phyloP scores from a whole-genome alignment of 2,329 filamentous ascomycete genomes.

The Ophiostoma sp. region DNA sequence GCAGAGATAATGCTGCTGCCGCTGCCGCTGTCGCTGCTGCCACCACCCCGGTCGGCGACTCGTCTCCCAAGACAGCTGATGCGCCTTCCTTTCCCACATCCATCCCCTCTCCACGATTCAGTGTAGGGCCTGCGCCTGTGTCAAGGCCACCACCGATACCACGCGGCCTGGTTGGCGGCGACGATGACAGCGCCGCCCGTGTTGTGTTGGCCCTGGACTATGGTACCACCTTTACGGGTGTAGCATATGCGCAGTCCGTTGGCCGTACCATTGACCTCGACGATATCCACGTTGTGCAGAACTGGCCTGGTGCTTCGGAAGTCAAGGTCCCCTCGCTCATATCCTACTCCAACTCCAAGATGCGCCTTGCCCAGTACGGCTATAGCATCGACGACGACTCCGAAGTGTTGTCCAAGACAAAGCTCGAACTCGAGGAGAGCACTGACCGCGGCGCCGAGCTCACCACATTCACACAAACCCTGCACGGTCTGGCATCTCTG shows the following conservation, averaged over 20 bases:
- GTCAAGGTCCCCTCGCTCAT: conserved; percentile 27
- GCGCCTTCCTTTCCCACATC: neutral
- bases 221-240: conserved; percentile 27
- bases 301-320: conserved; percentile 22
- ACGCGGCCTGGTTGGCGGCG: neutral
- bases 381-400: conserved; percentile 25
- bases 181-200: conserved; percentile 14
- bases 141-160: neutral
- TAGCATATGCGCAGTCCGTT: conserved; percentile 22
- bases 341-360: conserved; percentile 24
- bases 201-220: conserved; percentile 27
- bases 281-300: conserved; percentile 23
- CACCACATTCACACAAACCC: conserved; percentile 20
- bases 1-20: neutral
- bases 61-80: neutral
- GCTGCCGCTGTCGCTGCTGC: no score
- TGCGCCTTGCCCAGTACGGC: conserved; percentile 22
- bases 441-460: conserved; percentile 20
- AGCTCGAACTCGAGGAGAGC: conserved; percentile 26
- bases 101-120: neutral
- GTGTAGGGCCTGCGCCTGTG: neutral
- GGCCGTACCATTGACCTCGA: conserved; percentile 19
- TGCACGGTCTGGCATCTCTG: conserved; percentile 20
- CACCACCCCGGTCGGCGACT: neutral
- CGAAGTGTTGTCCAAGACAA: conserved; percentile 25